Percentiles rank a stretch among this genome's conserved stretches.
phyloP scores from a whole-genome alignment of 345 rosid genomes.

The Pistacia atlantica region DNA sequence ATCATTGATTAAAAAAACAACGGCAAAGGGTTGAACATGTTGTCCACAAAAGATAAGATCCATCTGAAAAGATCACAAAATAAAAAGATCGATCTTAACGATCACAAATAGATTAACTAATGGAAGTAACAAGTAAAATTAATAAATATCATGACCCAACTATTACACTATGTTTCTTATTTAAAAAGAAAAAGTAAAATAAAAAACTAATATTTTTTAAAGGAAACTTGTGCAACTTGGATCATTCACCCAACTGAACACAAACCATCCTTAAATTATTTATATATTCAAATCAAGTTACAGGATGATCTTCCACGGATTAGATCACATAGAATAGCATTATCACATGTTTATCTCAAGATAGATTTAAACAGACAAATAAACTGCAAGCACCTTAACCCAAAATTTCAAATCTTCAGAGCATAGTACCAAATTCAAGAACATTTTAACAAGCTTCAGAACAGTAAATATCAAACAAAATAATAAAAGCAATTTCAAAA shows the following conservation, averaged over 20 bases:
- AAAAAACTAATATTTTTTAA: background rate
- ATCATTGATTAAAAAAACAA: too few relatives aligned
- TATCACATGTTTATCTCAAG: slow-evolving; percentile 10
- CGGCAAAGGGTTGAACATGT: too few relatives aligned
- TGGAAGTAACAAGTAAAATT: background rate
- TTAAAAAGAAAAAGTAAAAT: too few relatives aligned
- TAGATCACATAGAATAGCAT: slow-evolving; percentile 1
- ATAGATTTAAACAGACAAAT: background rate
- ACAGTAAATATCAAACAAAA: background rate
- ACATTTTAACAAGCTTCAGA: background rate
- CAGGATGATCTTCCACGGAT: background rate
- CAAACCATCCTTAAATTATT: background rate
- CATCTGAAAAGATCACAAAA: too few relatives aligned
- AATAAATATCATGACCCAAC: background rate
- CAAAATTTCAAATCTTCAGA: background rate
- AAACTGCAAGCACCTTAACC: background rate
- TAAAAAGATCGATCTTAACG: too few relatives aligned
- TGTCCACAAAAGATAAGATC: too few relatives aligned
- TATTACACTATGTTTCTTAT: background rate
- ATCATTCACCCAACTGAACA: background rate
- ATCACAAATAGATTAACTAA: background rate
- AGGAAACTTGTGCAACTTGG: background rate
- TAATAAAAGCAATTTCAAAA: background rate
- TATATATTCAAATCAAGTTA: too few relatives aligned
- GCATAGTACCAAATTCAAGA: background rate